A percentile compares a stretch with the other conserved stretches of the same genome.
Conservation (phyloP, 371 early-diverging fungal species). For the Capillidium heterosporum region DNA sequence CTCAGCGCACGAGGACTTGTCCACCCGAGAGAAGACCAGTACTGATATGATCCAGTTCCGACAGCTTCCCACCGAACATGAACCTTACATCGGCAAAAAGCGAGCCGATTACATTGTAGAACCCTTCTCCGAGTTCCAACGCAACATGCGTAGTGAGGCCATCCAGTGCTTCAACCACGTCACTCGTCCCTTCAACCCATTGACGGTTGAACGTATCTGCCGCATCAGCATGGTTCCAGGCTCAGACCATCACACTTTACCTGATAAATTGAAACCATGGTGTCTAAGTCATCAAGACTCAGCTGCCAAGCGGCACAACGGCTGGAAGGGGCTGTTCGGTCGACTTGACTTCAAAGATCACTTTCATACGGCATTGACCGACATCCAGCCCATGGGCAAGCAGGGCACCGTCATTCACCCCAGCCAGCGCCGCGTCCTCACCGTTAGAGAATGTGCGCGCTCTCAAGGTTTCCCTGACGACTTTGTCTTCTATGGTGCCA, state of each 20-base stretch:
- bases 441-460: constrained; percentile 35
- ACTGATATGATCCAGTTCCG: neutral
- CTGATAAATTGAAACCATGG: constrained; percentile 28
- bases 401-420: constrained; percentile 35
- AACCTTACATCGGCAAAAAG: constrained; percentile 15
- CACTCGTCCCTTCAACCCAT: constrained; percentile 16
- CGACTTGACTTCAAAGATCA: constrained; percentile 24
- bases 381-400: constrained; percentile 30
- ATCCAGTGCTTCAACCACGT: constrained; percentile 21
- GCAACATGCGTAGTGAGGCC: constrained; percentile 15
- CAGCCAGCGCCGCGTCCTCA: constrained; percentile 26
- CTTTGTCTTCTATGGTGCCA: constrained; percentile 20
- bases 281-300: constrained; percentile 20
- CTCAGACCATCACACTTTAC: constrained; percentile 24
- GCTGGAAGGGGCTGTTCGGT: constrained; percentile 31
- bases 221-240: constrained; percentile 21
- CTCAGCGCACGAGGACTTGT: constrained; percentile 10
- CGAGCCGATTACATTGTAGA: constrained; percentile 13
- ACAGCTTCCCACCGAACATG: constrained; percentile 4
- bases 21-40: neutral
- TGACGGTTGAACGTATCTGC: constrained; percentile 25
- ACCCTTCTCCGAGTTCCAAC: constrained; percentile 27
- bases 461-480: constrained; percentile 43
- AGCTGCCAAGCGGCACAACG: constrained; percentile 25
- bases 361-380: constrained; percentile 30